Evolutionary conservation across 306 rosid species (phyloP).

Genomic region (Begonia peltatifolia): DNA sequence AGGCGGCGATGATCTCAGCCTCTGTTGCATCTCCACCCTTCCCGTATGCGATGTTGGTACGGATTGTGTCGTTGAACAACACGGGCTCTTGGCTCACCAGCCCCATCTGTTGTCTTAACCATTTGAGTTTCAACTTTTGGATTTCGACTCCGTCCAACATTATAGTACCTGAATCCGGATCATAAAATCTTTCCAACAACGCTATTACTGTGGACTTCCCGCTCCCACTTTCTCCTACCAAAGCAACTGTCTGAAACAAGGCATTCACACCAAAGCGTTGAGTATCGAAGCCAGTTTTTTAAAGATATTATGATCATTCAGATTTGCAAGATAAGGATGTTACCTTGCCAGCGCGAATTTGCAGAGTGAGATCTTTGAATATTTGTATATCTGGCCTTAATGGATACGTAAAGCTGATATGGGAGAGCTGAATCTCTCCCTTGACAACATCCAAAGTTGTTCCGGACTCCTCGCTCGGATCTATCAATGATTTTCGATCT

Average conservation of each 20-base stretch:
- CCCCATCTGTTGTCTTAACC: conserved; percentile 17
- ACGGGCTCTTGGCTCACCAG: conserved; percentile 17
- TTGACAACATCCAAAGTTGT: not conserved
- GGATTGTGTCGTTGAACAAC: conserved; percentile 12
- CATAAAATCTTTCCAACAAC: conserved; percentile 10
- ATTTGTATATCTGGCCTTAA: conserved; percentile 5
- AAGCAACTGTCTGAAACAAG: conserved; percentile 9
- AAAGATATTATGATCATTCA: too few relatives aligned
- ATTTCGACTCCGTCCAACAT: conserved; percentile 12
- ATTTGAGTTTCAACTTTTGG: conserved; percentile 10
- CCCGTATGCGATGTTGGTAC: conserved; percentile 12
- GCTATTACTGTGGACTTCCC: conserved; percentile 13
- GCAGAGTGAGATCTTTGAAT: not conserved
- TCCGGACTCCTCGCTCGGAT: conserved; percentile 10
- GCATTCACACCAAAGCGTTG: not conserved
- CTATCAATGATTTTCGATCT: conserved; percentile 6
- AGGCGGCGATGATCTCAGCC: conserved; percentile 8
- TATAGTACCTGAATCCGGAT: conserved; percentile 9
- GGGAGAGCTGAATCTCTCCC: conserved; percentile 11
- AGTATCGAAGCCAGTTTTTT: too few relatives aligned
- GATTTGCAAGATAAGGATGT: not conserved
- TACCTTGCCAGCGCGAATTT: conserved; percentile 9
- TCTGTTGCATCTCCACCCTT: conserved; percentile 6
- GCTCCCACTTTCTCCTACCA: conserved; percentile 17
- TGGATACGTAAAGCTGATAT: conserved; percentile 13